Evolutionary conservation across 192 early-diverging fungal genomes (phyloP).

Genomic region (Gonapodya prolifera): DNA sequence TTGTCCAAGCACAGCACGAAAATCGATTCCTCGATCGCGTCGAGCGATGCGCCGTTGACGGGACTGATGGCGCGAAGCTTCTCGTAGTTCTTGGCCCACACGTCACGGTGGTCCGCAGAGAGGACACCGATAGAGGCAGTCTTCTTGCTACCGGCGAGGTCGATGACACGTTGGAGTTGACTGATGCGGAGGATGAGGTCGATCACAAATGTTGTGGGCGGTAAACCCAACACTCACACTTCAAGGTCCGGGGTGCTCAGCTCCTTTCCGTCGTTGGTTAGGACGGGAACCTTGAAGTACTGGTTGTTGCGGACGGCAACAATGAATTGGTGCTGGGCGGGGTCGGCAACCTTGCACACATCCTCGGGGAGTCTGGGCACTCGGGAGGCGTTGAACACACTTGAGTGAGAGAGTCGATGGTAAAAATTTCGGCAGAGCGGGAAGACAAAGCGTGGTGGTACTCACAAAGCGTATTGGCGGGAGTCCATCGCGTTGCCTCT

Average conservation of each 20-base stretch:
- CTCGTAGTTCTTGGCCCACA: slow-evolving; percentile 72
- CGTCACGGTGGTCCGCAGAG: slow-evolving; percentile 84
- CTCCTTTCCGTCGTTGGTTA: neutral
- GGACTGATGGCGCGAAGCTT: slow-evolving; percentile 48
- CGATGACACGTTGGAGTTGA: slow-evolving; percentile 20
- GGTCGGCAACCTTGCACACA: slow-evolving; percentile 46
- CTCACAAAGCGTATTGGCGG: neutral
- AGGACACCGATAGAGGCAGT: slow-evolving; percentile 71
- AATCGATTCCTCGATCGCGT: slow-evolving; percentile 71
- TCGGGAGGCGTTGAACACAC: slow-evolving; percentile 82
- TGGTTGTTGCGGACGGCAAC: slow-evolving; percentile 86
- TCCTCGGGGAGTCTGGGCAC: slow-evolving; percentile 79
- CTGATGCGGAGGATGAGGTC: neutral
- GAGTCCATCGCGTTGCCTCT: neutral
- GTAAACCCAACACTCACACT: slow-evolving; percentile 5
- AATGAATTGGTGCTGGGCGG: slow-evolving; percentile 64
- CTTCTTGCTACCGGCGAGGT: slow-evolving; percentile 14
- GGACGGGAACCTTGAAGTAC: slow-evolving; percentile 60
- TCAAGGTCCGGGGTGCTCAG: slow-evolving; percentile 78
- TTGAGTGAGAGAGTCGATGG: too few species aligned
- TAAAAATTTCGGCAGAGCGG: too few species aligned
- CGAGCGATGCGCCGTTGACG: slow-evolving; percentile 56
- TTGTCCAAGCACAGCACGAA: slow-evolving; percentile 90
- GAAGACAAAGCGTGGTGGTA: too few species aligned
- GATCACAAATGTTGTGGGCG: neutral